A percentile compares a stretch with the other conserved stretches of the same genome.
Conservation (phyloP, 495 filamentous ascomycete genomes). For the Chaetomium cochliodes region DNA sequence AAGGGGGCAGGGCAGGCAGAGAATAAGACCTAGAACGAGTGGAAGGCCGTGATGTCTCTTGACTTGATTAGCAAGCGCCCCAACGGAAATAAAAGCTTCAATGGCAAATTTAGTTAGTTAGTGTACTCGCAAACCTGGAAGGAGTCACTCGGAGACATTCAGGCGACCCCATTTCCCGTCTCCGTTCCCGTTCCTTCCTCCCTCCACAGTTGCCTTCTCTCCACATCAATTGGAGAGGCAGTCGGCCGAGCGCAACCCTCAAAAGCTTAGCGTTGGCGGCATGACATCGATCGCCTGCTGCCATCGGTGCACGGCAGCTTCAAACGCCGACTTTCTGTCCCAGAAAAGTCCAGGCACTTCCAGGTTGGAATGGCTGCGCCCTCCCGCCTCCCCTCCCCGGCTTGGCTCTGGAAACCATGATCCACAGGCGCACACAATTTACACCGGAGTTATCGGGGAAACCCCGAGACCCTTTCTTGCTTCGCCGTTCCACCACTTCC, state of each 20-base stretch:
- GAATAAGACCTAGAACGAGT: background rate
- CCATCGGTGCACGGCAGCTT: conserved; percentile 6
- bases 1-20: background rate
- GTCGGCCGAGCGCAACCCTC: conserved; percentile 7
- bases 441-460: conserved; percentile 22
- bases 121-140: background rate
- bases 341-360: background rate
- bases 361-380: background rate
- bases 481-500: background rate
- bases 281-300: conserved; percentile 5
- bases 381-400: no score
- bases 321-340: conserved; percentile 9
- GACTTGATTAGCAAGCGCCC: background rate
- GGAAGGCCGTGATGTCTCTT: background rate
- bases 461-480: background rate
- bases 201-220: background rate
- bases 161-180: background rate
- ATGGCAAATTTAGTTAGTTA: background rate
- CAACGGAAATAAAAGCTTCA: background rate
- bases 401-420: background rate
- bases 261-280: background rate
- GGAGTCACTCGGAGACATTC: conserved; percentile 1
- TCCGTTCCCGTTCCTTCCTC: conserved; percentile 5
- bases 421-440: background rate
- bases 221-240: background rate